phyloP scores from a whole-genome alignment of 495 filamentous ascomycete species.

The Geoglossum glabrum region DNA sequence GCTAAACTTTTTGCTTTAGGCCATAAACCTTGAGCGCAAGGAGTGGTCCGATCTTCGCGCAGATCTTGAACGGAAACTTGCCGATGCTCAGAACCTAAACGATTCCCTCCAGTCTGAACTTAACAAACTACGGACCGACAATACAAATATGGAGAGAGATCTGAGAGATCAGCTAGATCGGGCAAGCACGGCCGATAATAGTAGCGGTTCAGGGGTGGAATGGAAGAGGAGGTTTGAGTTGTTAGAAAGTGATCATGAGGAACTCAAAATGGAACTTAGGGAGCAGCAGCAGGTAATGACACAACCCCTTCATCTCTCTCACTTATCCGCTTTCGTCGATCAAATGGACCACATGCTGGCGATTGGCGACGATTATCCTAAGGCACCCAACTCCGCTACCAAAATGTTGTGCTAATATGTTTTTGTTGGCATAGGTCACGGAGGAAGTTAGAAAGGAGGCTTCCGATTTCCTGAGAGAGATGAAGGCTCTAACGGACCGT shows the following conservation, averaged over 20 bases:
- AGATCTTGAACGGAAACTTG: conserved; percentile 61
- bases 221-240: conserved; percentile 35
- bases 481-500: conserved; percentile 66
- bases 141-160: conserved; percentile 39
- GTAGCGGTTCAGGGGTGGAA: conserved; percentile 14
- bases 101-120: conserved; percentile 58
- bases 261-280: conserved; percentile 44
- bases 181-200: conserved; percentile 10
- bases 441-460: conserved; percentile 78
- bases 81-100: conserved; percentile 57
- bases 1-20: conserved; percentile 11
- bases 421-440: conserved; percentile 29
- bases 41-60: conserved; percentile 55
- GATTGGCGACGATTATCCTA: no score
- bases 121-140: conserved; percentile 45
- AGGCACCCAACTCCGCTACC: no score
- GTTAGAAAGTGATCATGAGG: conserved; percentile 51
- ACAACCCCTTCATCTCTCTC: not conserved
- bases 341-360: not conserved
- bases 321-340: not conserved
- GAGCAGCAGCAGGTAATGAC: conserved; percentile 35
- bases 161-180: conserved; percentile 44
- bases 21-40: conserved; percentile 28
- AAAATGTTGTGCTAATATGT: conserved; percentile 6
- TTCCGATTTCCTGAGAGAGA: conserved; percentile 65